Evolutionary conservation across 352 stramenopile genomes (phyloP), one percentile per base, ranked within the genome.

Genomic region (Phytophthora ohioensis): DNA sequence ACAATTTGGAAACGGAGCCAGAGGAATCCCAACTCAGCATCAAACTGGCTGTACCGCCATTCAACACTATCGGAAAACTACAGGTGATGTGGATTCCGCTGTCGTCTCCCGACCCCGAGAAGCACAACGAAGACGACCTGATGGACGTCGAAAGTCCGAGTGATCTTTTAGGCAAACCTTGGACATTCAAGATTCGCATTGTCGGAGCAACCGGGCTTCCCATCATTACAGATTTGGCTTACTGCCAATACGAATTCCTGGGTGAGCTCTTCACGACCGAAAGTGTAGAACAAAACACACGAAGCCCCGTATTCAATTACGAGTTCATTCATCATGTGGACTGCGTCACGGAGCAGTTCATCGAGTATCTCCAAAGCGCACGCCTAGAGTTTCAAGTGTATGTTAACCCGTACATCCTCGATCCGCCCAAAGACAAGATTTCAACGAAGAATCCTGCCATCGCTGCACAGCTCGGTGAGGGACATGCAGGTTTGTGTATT

Each of bases 201-300:
- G 90, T 94, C 57, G 82, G 85, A 10, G 88, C 86, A 12, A 91
- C 85, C 6, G 86, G 88, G 2, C 77, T 98, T 45, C 91, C 94
- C 10, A 85, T 97, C 12, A 96, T 95, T 55, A 97, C 92, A 2
- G 88, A 96, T 62, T 71, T 95, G 48, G 93, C 91, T 1, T 98
- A 98, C 74, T 94, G 93, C 7, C 88, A 97, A 76, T 98, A 98
- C 71, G 91, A 98, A 58, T 98, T 98, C 46, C 76, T 97, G 4
- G 94, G 91, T 10, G 91, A 98, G 67, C 85, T 93, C 8, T 98
- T 96, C 69, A 97, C 88, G 48, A 98, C 93, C 9, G 93, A 98
- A 57, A 94, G 84, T 56, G 91, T 97, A 15, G 89, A 98, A 72
- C 89, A 96, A 48, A 90, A 93, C 53, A 95, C 90, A 30, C 78